These are phyloP conservation scores for Tarenaya hassleriana DNA, from an alignment of 345 rosid species.

Conservation along the genomic window DNA sequence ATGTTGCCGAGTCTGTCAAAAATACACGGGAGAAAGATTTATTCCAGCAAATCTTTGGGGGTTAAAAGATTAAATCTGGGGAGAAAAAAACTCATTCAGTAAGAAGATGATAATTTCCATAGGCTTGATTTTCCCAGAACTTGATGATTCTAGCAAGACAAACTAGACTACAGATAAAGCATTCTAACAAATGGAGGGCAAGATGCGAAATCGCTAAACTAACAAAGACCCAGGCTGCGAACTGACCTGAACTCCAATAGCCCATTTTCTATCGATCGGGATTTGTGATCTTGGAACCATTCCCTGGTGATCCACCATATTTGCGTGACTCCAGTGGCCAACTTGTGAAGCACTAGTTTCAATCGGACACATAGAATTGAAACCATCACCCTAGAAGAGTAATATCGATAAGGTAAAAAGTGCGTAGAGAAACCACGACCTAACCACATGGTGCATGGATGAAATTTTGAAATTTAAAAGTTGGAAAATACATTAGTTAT, in stretches of 20 bases:
- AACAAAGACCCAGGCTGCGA: neutral
- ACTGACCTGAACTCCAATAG: conserved; percentile 89
- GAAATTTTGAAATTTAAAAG: neutral
- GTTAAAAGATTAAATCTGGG: neutral
- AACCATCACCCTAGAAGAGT: conserved; percentile 50
- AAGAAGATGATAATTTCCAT: too few species aligned
- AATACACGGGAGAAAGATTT: neutral
- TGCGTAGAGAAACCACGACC: neutral
- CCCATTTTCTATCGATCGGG: conserved; percentile 74
- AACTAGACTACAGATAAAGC: neutral
- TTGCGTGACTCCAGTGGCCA: conserved; percentile 57
- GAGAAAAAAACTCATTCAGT: too few species aligned
- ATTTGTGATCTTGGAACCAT: conserved; percentile 49
- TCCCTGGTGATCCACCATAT: conserved; percentile 72
- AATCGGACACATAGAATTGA: conserved; percentile 49
- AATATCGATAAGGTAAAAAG: neutral
- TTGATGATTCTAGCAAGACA: too few species aligned
- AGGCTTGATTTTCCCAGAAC: too few species aligned
- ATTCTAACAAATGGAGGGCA: neutral
- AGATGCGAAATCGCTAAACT: neutral
- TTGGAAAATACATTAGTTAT: neutral
- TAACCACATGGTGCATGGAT: neutral
- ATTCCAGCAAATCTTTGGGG: conserved; percentile 1
- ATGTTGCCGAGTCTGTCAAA: conserved; percentile 52
- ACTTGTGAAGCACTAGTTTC: conserved; percentile 54